Conservation (phyloP, 768 basidiomycete species). For the Boletus barrowsii region DNA sequence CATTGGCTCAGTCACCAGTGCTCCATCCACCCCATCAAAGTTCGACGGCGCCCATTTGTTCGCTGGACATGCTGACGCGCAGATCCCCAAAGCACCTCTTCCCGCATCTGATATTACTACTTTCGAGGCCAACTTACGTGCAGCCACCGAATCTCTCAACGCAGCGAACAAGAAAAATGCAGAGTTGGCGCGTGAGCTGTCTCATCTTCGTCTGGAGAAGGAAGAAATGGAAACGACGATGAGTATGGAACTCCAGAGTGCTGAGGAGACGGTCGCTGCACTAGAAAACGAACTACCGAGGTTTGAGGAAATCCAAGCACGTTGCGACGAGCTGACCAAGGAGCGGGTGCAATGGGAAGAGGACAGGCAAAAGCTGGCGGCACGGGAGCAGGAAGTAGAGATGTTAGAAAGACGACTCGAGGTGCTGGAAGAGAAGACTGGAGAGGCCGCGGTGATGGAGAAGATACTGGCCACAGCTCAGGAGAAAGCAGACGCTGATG, state of each 20-base stretch:
- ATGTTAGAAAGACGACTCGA: conserved; percentile 42
- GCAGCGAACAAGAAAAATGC: conserved; percentile 60
- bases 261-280: conserved; percentile 60
- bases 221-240: conserved; percentile 63
- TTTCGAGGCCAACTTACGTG: conserved; percentile 65
- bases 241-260: conserved; percentile 61
- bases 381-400: conserved; percentile 36
- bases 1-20: conserved; percentile 47
- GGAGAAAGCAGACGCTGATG: conserved; percentile 34
- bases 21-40: conserved; percentile 46
- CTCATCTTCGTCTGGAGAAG: conserved; percentile 63
- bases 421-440: conserved; percentile 41
- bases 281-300: conserved; percentile 54
- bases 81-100: conserved; percentile 47
- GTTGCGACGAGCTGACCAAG: conserved; percentile 45
- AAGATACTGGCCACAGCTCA: conserved; percentile 34
- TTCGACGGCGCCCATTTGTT: conserved; percentile 87
- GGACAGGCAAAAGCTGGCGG: conserved; percentile 41
- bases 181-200: conserved; percentile 60
- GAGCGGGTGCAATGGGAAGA: conserved; percentile 52
- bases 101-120: conserved; percentile 43
- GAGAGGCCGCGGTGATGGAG: conserved; percentile 42
- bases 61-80: conserved; percentile 71
- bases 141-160: conserved; percentile 55
- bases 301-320: conserved; percentile 46